Base-by-base conservation (phyloP, 2,329 filamentous ascomycete genomes). In the Berkeleyomyces rouxiae region DNA sequence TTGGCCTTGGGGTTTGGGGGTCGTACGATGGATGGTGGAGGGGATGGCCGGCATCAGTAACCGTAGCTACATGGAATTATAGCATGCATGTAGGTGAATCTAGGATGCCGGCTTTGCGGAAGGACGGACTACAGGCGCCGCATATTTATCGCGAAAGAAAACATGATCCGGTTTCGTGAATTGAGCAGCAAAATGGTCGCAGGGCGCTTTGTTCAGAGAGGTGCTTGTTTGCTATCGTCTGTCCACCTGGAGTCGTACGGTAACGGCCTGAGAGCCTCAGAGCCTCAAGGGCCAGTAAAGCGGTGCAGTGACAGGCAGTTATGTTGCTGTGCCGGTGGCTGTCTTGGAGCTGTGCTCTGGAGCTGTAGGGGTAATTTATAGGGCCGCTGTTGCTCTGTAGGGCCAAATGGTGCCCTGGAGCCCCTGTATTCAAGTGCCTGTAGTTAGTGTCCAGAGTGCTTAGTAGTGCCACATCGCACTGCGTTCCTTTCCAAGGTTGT, bases 401-500 rank as follows among this genome's bases (percentile, higher is more conserved):
- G 23, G 23, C 23, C 23, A 23, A 49, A 23, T 49, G 46, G 7
- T 16, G 46, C n/a, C 23, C 23, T 23, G 23, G 23, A 23, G 23
- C 23, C 23, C 23, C 23, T 23, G 23, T 23, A 23, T 23, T 1
- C 23, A 23, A 23, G 23, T 23, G 23, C 23, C 23, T 23, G 23
- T 23, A 23, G 23, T 23, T 23, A 2, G 23, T 2, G 23, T 23
- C 23, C 2, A 23, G 23, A 23, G 23, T 23, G 23, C 23, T 23
- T 23, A 23, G 23, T 23, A 23, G 23, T 23, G 23, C 23, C 23
- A 23, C 16, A 5, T 11, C 6, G 53, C n/a, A 40, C 39, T 58
- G 33, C 61, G 39, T 63, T 63, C 61, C 61, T 63, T 62, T 57
- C 53, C 33, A 55, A 42, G 40, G 39, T 61, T 40, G 58, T 58